Percentiles rank a stretch among this genome's conserved stretches.
Conservation (phyloP, 257 asterid species). For the Scutellaria baicalensis region DNA sequence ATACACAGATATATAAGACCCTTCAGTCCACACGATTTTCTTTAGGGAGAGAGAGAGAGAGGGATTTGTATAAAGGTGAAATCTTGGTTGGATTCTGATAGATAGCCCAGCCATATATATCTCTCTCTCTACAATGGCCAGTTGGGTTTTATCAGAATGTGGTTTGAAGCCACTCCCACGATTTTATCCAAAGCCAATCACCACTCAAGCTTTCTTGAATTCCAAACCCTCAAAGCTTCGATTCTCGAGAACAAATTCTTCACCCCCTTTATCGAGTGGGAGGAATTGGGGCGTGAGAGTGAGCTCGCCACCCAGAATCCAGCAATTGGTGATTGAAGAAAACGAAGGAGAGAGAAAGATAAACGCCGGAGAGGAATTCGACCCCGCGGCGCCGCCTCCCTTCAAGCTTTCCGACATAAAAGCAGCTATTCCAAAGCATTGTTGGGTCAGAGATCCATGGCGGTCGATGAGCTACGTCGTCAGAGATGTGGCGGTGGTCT, state of each 20-base stretch:
- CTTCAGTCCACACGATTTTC: conserved; percentile 25
- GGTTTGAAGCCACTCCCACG: conserved; percentile 36
- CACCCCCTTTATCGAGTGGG: conserved; percentile 8
- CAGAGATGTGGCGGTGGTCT: conserved; percentile 67
- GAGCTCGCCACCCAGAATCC: conserved; percentile 60
- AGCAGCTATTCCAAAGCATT: conserved; percentile 95
- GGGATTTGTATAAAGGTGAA: neutral
- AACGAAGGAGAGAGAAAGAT: conserved; percentile 1
- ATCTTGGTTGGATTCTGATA: conserved; percentile 9
- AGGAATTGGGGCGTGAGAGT: conserved; percentile 67
- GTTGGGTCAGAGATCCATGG: conserved; percentile 95
- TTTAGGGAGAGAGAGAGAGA: neutral
- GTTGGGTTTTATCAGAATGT: conserved; percentile 40
- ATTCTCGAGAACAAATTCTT: conserved; percentile 22
- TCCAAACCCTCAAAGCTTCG: conserved; percentile 22
- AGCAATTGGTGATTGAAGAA: conserved; percentile 35
- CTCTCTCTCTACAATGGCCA: conserved; percentile 25
- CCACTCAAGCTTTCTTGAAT: conserved; percentile 3
- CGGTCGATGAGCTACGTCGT: conserved; percentile 77
- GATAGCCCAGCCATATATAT: neutral
- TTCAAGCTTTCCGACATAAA: conserved; percentile 68
- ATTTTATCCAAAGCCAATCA: conserved; percentile 39
- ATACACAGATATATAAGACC: too few relatives aligned
- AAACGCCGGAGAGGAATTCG: conserved; percentile 27
- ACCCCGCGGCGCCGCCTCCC: conserved; percentile 83